Evolutionary conservation across 2,329 filamentous ascomycete species (phyloP).

Genomic region (Fusarium ramigenum): DNA sequence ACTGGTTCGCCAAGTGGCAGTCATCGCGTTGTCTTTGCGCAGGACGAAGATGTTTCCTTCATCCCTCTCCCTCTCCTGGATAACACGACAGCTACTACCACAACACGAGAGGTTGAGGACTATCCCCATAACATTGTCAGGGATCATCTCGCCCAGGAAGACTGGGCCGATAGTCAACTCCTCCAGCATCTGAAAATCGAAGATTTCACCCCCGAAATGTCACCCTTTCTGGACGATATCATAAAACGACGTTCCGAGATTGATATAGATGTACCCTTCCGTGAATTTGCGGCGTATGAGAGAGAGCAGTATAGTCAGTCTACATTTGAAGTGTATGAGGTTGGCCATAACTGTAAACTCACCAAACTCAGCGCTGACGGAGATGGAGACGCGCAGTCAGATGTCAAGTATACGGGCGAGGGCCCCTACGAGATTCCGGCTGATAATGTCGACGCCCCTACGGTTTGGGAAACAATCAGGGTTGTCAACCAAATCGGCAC

Average conservation of each 20-base stretch:
- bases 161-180: slow-evolving; percentile 54
- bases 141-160: slow-evolving; percentile 30
- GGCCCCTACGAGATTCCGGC: slow-evolving; percentile 40
- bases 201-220: slow-evolving; percentile 54
- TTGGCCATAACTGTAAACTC: slow-evolving; percentile 57
- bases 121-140: slow-evolving; percentile 28
- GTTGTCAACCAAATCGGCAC: slow-evolving; percentile 49
- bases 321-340: slow-evolving; percentile 67
- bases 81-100: not conserved
- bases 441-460: slow-evolving; percentile 50
- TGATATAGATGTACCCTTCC: slow-evolving; percentile 45
- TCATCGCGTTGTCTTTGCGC: slow-evolving; percentile 27
- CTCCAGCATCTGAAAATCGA: slow-evolving; percentile 53
- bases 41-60: slow-evolving; percentile 47
- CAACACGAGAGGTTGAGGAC: slow-evolving; percentile 23
- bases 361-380: slow-evolving; percentile 44
- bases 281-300: slow-evolving; percentile 49
- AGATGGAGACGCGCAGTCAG: slow-evolving; percentile 37
- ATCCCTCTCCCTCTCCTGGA: slow-evolving; percentile 47
- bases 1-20: slow-evolving; percentile 37
- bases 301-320: slow-evolving; percentile 55
- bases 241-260: slow-evolving; percentile 48
- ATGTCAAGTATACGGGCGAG: slow-evolving; percentile 41
- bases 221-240: slow-evolving; percentile 50
- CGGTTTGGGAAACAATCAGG: slow-evolving; percentile 54